Evolutionary conservation across 1,284 basidiomycete species (phyloP).

Genomic region (Neolentinus lepideus): DNA sequence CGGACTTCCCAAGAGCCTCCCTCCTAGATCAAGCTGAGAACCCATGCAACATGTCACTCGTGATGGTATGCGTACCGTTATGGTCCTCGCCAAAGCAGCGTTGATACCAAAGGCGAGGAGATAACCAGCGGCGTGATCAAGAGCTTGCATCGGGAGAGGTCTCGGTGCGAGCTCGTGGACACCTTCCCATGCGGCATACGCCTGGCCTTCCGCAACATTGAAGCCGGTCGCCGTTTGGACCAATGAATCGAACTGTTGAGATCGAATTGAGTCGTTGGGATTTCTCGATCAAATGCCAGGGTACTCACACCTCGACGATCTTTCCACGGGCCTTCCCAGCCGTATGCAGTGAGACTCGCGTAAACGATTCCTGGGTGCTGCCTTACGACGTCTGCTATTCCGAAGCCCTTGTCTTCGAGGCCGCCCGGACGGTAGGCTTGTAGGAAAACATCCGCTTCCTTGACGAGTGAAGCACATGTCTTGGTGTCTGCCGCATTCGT

Average conservation of each 20-base stretch:
- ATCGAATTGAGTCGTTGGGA: neutral
- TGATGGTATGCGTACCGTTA: slow-evolving; percentile 31
- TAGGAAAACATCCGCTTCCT: slow-evolving; percentile 53
- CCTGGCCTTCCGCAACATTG: slow-evolving; percentile 49
- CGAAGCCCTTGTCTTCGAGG: slow-evolving; percentile 44
- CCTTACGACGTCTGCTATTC: slow-evolving; percentile 30
- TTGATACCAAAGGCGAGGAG: slow-evolving; percentile 54
- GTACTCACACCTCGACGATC: slow-evolving; percentile 42
- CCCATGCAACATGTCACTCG: neutral
- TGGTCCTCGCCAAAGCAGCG: slow-evolving; percentile 44
- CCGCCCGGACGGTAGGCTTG: slow-evolving; percentile 59
- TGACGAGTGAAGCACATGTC: slow-evolving; percentile 30
- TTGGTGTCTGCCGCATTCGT: slow-evolving; percentile 22
- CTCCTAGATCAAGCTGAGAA: slow-evolving; percentile 29
- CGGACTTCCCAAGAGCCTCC: slow-evolving; percentile 59
- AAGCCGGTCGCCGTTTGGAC: slow-evolving; percentile 62
- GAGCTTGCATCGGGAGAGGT: slow-evolving; percentile 52
- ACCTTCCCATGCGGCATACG: slow-evolving; percentile 28
- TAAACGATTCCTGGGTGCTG: slow-evolving; percentile 47
- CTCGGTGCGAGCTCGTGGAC: slow-evolving; percentile 25
- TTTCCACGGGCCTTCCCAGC: slow-evolving; percentile 55
- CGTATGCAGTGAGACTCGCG: slow-evolving; percentile 53
- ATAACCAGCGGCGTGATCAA: slow-evolving; percentile 59
- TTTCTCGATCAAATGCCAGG: no score
- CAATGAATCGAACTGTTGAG: slow-evolving; percentile 54